Evolutionary conservation across 2,329 filamentous ascomycete genomes (phyloP).

Genomic region (Daldinia eschscholtzii): DNA sequence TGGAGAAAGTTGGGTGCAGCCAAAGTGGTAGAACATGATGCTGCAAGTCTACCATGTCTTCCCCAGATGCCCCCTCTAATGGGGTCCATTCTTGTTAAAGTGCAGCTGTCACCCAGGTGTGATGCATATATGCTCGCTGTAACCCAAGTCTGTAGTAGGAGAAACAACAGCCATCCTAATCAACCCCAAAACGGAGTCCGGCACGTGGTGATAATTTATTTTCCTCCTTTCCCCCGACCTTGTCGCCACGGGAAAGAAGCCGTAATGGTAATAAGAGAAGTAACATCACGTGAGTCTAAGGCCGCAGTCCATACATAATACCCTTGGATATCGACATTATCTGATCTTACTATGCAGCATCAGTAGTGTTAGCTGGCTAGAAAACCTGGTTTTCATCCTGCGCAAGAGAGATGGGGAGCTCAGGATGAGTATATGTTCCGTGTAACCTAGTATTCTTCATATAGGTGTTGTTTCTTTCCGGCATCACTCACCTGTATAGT

Average conservation of each 20-base stretch:
- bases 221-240: constrained; percentile 44
- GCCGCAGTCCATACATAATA: constrained; percentile 22
- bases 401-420: constrained; percentile 20
- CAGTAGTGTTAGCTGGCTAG: constrained; percentile 23
- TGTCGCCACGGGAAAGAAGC: constrained; percentile 46
- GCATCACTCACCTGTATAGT: constrained; percentile 19
- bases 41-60: constrained; percentile 19
- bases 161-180: constrained; percentile 29
- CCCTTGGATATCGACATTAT: constrained; percentile 28
- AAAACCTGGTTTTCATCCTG: constrained; percentile 38
- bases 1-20: constrained; percentile 24
- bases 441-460: constrained; percentile 10
- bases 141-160: constrained; percentile 25
- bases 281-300: constrained; percentile 31
- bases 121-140: constrained; percentile 27
- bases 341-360: constrained; percentile 21
- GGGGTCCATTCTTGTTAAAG: constrained; percentile 29
- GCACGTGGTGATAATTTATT: constrained; percentile 48
- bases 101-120: constrained; percentile 40
- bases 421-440: constrained; percentile 25
- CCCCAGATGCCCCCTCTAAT: constrained; percentile 5
- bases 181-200: constrained; percentile 32
- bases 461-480: constrained; percentile 4
- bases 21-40: constrained; percentile 13
- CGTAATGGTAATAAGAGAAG: constrained; percentile 30